Base-by-base conservation (phyloP, 345 rosid species). In the Nephelium lappaceum region DNA sequence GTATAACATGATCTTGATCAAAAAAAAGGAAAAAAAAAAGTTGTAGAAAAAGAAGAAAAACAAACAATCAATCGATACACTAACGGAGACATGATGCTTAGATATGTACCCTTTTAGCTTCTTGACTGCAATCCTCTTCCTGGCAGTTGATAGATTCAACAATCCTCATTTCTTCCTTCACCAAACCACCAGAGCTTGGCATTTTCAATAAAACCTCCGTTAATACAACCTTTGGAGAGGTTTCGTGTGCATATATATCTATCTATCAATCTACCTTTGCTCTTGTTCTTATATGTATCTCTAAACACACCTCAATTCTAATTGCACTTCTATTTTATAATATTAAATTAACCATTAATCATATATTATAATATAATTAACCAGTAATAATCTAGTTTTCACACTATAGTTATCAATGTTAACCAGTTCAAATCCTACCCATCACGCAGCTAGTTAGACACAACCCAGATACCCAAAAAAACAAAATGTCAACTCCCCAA, bases 401-500 rank as follows among this genome's bases (percentile, higher is more conserved):
- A 3, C 8, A 27, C 67, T 73, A 8, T 21, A 42, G 63, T 43
- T 62, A 61, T 9, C 38, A 36, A 67, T 43, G 23, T 60, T 27
- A 51, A 38, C 21, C n/a, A 9, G 12, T 64, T 64, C 47, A 75
- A 63, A 47, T 27, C 71, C 58, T 19, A 72, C 72, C 51, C 67
- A 61, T 75, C 75, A 53, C 80, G 75, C 78, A 71, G 74, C 27
- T 31, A 31, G 36, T 31, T 61, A 78, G 36, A 27, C 9, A 23
- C 88, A 81, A 89, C 3, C 36, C 36, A 31, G 3, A 31, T 31
- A 31, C 36, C 36, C 2, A 27, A 31, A 31, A 1, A 31, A 31
- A 31, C 0, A 31, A 60, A 91, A 85, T 85, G 95, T 91, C 92
- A 90, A 91, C 92, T 81, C 85, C 82, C 77, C 86, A 80, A 72